phyloP scores from a whole-genome alignment of 2,329 filamentous ascomycete species.

The Xylariales sp. region DNA sequence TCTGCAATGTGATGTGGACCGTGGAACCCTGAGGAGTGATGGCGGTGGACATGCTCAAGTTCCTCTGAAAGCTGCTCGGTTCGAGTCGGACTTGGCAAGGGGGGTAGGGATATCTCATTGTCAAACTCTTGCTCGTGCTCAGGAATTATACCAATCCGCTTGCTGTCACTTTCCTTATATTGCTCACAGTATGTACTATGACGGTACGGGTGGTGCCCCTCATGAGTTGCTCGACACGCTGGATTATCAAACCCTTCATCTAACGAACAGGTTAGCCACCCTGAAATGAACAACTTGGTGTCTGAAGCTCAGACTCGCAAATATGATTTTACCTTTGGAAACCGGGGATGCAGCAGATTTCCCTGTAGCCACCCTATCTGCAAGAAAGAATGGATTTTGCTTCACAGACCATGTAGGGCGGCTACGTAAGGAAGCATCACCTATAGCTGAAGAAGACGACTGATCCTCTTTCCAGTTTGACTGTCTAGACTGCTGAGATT shows the following conservation, averaged over 20 bases:
- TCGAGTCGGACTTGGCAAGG: slow-evolving; percentile 5
- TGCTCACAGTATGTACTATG: slow-evolving; percentile 29
- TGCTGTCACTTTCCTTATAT: slow-evolving; percentile 16
- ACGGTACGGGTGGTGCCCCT: slow-evolving; percentile 23
- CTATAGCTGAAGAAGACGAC: not conserved
- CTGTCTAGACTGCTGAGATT: not conserved
- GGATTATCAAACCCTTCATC: slow-evolving; percentile 23
- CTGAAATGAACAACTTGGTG: no score
- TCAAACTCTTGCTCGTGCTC: no score
- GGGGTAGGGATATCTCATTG: slow-evolving; percentile 3
- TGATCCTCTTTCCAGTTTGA: not conserved
- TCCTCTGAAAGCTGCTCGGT: no score
- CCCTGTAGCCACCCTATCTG: slow-evolving; percentile 14
- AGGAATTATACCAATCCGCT: no score
- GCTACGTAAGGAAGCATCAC: not conserved
- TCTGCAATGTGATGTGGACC: slow-evolving; percentile 29
- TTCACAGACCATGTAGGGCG: slow-evolving; percentile 11
- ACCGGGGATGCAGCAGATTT: no score
- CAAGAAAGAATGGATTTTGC: slow-evolving; percentile 20
- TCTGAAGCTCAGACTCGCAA: no score
- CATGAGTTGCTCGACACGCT: slow-evolving; percentile 24
- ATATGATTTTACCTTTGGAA: no score
- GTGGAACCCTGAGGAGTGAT: slow-evolving; percentile 29
- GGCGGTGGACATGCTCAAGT: slow-evolving; percentile 14
- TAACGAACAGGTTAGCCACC: no score